Base-by-base conservation (phyloP, 352 stramenopile genomes). In the Phytophthora syringae region DNA sequence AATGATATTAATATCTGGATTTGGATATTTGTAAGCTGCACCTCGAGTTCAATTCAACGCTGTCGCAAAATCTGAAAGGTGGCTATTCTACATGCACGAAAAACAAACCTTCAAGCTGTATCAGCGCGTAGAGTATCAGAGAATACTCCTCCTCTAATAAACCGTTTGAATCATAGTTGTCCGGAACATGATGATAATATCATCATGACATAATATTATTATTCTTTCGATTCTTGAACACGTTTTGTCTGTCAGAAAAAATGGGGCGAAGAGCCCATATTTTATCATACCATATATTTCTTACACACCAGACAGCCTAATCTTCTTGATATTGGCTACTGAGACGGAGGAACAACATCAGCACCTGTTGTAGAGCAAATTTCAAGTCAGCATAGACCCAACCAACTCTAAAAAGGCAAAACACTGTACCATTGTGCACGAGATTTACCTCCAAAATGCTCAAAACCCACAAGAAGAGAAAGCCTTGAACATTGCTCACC, bases 401-500 rank as follows among this genome's bases (percentile, higher is more conserved):
- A 1, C 5, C 32, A 5, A 43, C 5, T 7, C 6, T 16, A 43
- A 7, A 22, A 6, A 12, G 5, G 21, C 13, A 21, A 43, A 43
- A 20, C 2, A 42, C 16, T 6, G 16, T 43, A 74, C 67, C 71
- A 22, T 61, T 65, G n/a, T 79, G 70, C 4, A 52, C 28, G 11
- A 80, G 45, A 2, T 52, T 71, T n/a, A 75, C 49, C 36, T 55
- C 52, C 34, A 80, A 22, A 13, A 68, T 69, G 47, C 52, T 67
- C 15, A 57, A 45, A 12, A 70, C 47, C 64, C 59, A 77, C 24
- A 65, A 30, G 12, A 43, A 43, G 16, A 21, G 16, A 25, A 80
- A 63, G 9, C 57, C 40, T 18, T 80, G 72, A 11, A 80, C 18
- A 1, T 57, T 50, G 13, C 48, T 25, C 0, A 21, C 22, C 24